Percentiles rank a stretch among this genome's conserved stretches.
Conservation (phyloP, 176 grass and related monocot genomes). For the Coix lacrymajobi region DNA sequence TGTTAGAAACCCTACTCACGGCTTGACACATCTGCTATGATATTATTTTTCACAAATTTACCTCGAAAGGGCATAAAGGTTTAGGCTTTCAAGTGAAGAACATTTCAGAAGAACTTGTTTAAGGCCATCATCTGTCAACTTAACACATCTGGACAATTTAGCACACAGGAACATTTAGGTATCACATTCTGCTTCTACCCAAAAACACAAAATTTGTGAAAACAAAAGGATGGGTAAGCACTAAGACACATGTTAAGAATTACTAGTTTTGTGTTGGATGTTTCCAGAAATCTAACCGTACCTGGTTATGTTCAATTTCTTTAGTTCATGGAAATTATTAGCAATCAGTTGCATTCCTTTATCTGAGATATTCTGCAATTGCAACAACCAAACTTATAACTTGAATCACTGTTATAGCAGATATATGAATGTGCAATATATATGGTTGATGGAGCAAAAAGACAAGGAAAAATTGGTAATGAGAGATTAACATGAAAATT, state of each 20-base stretch:
- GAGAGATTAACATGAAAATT: background rate
- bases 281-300: constrained; percentile 13
- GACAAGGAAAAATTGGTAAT: background rate
- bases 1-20: constrained; percentile 14
- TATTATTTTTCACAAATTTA: constrained; percentile 25
- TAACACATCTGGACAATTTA: constrained; percentile 65
- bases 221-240: constrained; percentile 7
- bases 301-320: constrained; percentile 91
- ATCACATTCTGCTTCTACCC: constrained; percentile 10
- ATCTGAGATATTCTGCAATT: constrained; percentile 77
- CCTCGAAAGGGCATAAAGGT: constrained; percentile 92
- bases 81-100: constrained; percentile 78
- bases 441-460: constrained; percentile 1
- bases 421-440: background rate
- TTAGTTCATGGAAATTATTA: constrained; percentile 57
- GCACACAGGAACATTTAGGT: background rate
- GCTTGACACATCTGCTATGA: constrained; percentile 7
- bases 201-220: background rate
- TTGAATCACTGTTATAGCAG: background rate
- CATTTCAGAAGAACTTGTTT: constrained; percentile 71
- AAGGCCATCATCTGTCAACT: constrained; percentile 79
- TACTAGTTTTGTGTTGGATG: background rate
- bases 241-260: background rate
- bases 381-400: background rate
- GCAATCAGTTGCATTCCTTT: constrained; percentile 55